Base-by-base conservation (phyloP, 441 rosid genomes). In the Brassica hybrid region DNA sequence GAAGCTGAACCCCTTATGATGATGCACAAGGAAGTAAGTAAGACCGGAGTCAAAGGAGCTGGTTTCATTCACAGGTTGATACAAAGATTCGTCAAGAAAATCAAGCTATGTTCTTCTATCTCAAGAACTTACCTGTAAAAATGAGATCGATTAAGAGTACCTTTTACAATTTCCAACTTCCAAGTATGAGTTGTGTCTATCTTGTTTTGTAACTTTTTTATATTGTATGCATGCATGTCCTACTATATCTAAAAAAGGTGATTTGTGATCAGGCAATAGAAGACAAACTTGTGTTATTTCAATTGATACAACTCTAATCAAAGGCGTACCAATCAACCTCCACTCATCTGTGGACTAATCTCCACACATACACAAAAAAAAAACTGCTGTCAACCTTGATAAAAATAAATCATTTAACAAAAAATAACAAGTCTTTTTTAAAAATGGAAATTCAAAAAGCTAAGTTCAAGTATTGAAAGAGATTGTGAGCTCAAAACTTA, bases 61-160 rank as follows among this genome's bases (percentile, higher is more conserved):
- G 16, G 69, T 48, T 75, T 32, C 62, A 8, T 27, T 68, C 7
- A 48, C 69, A 75, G 18, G 41, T 45, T 19, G 8, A 9, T 75
- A 13, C 63, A 68, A 32, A 48, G 4, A 14, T 19, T 27, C 23
- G 3, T 16, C 63, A 67, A 30, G 68, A 68, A 75, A 6, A 1
- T 68, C 1, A 59, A 48, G 6, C 10, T 30, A n/a, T 68, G 68
- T 45, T 59, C 52, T 67, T 60, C 25, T 45, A 3, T 30, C 54
- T 5, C 54, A 52, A 7, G 19, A 52, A 50, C 56, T 48, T 48
- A 48, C 56, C 56, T n/a, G 1, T 14, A 13, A 48, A 5, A 52
- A 52, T 56, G 60, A 56, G 60, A 54, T 54, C 0, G 12, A 54
- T 54, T 8, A 7, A 54, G 23, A 17, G 25, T 54, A 8, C 60